Evolutionary conservation across 441 rosid genomes (phyloP).

Genomic region (Brassica hybrid): DNA sequence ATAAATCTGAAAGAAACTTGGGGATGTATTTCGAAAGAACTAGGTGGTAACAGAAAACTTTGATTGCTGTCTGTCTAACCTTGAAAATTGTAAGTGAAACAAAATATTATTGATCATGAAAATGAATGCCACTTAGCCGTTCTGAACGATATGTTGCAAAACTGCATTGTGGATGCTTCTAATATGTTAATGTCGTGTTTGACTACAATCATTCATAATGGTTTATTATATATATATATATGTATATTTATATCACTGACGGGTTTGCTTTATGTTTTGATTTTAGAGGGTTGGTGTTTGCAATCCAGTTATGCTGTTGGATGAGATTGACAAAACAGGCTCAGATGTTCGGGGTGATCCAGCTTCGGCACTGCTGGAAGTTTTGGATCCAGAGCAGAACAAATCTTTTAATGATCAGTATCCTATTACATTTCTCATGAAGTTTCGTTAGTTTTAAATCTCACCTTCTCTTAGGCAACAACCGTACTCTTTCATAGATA

Average conservation of each 20-base stretch:
- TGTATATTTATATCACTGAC: not conserved
- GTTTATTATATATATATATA: not conserved
- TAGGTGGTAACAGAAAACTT: slow-evolving; percentile 12
- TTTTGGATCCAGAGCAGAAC: slow-evolving; percentile 99
- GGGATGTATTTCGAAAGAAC: not conserved
- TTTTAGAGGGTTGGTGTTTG: slow-evolving; percentile 87
- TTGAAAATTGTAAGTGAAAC: not conserved
- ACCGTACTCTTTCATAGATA: slow-evolving; percentile 4
- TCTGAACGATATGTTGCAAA: slow-evolving; percentile 1
- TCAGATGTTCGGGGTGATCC: slow-evolving; percentile 99
- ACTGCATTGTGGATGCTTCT: slow-evolving; percentile 12
- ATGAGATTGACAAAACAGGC: slow-evolving; percentile 99
- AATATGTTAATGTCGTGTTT: slow-evolving; percentile 21
- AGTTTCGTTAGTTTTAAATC: slow-evolving; percentile 11
- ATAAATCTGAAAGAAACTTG: slow-evolving; percentile 4
- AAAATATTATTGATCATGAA: slow-evolving; percentile 8
- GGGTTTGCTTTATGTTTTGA: slow-evolving; percentile 39
- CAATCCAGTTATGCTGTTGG: slow-evolving; percentile 97
- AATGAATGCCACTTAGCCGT: not conserved
- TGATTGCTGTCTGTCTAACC: not conserved
- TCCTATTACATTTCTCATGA: slow-evolving; percentile 50
- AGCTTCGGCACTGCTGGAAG: slow-evolving; percentile 98
- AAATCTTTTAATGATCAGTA: slow-evolving; percentile 96
- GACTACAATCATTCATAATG: slow-evolving; percentile 4
- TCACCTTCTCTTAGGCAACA: slow-evolving; percentile 20